Conservation (phyloP, 805 yeast genomes). For the Kodamaea sagamina region DNA sequence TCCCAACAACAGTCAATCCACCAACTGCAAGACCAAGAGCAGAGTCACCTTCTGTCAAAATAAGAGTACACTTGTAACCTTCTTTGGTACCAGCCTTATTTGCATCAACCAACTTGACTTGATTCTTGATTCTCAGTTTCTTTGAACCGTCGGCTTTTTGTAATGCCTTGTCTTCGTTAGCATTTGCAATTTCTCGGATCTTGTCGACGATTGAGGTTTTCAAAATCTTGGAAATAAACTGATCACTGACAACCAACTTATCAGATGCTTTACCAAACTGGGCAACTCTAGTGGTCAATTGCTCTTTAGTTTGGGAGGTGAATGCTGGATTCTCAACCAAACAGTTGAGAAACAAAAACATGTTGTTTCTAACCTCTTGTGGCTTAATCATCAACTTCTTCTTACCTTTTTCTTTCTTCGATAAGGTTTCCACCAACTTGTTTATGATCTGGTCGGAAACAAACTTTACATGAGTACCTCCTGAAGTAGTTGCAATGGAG, state of each 20-base stretch:
- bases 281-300: conserved; percentile 80
- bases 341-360: conserved; percentile 90
- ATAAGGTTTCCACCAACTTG: conserved; percentile 68
- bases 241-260: conserved; percentile 70
- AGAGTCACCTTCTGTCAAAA: conserved; percentile 96
- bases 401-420: conserved; percentile 64
- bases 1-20: conserved; percentile 91
- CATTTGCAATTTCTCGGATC: conserved; percentile 78
- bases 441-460: conserved; percentile 81
- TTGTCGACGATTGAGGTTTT: conserved; percentile 74
- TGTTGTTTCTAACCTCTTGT: conserved; percentile 83
- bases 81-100: conserved; percentile 94
- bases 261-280: conserved; percentile 72
- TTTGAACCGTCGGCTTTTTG: conserved; percentile 87
- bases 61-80: conserved; percentile 88
- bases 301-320: conserved; percentile 97
- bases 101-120: conserved; percentile 91
- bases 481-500: conserved; percentile 95
- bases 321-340: conserved; percentile 95
- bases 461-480: conserved; percentile 93
- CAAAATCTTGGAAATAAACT: conserved; percentile 65
- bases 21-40: conserved; percentile 90
- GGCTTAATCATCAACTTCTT: conserved; percentile 75
- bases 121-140: conserved; percentile 82
- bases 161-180: conserved; percentile 83